Evolutionary conservation across 1,284 basidiomycete genomes (phyloP).

Genomic region (Flammula alnicola): DNA sequence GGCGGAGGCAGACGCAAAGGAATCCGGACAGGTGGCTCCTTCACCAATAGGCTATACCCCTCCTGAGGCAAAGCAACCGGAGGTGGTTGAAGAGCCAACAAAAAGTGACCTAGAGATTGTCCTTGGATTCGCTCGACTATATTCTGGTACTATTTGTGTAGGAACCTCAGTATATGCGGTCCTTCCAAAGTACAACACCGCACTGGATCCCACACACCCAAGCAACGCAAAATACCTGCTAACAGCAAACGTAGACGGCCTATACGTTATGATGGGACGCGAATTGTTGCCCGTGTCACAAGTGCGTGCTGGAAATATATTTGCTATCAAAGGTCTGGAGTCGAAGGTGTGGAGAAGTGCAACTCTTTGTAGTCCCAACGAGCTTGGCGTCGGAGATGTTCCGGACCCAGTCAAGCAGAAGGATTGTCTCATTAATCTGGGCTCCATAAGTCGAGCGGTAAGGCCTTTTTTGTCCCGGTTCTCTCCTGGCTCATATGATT

Average conservation of each 20-base stretch:
- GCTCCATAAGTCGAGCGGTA: constrained; percentile 76
- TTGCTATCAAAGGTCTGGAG: constrained; percentile 90
- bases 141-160: constrained; percentile 82
- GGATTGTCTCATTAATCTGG: constrained; percentile 81
- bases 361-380: constrained; percentile 80
- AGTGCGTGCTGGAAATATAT: constrained; percentile 95
- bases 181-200: constrained; percentile 88
- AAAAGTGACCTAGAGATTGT: constrained; percentile 61
- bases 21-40: constrained; percentile 15
- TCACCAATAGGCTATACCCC: constrained; percentile 17
- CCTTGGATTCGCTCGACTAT: constrained; percentile 93
- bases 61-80: constrained; percentile 19
- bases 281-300: constrained; percentile 85
- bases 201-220: constrained; percentile 69
- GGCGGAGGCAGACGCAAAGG: constrained; percentile 34
- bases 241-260: constrained; percentile 68
- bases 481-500: not conserved
- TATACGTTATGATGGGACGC: constrained; percentile 99
- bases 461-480: constrained; percentile 28
- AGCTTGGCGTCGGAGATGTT: constrained; percentile 44
- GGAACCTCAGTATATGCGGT: constrained; percentile 76
- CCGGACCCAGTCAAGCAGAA: constrained; percentile 42
- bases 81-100: constrained; percentile 24
- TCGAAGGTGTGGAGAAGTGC: constrained; percentile 91
- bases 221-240: constrained; percentile 73